phyloP scores from a whole-genome alignment of 345 rosid genomes.

The Anastatica hierochuntica region DNA sequence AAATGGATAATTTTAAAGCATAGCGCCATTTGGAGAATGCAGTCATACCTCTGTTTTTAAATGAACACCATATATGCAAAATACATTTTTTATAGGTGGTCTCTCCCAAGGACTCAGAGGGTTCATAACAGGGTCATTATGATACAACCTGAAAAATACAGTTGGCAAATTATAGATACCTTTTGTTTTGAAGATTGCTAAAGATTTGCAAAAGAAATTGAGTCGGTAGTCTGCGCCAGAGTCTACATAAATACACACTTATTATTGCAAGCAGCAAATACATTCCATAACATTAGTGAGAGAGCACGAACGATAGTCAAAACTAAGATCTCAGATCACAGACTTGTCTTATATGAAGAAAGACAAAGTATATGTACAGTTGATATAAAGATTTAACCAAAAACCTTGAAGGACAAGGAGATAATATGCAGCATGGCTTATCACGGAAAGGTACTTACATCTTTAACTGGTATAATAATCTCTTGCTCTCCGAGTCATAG shows the following conservation, averaged over 20 bases:
- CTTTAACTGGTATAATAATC: conserved; percentile 59
- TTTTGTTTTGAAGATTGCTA: too few species aligned
- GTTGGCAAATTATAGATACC: too few species aligned
- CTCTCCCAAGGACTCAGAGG: conserved; percentile 98
- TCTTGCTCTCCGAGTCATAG: conserved; percentile 92
- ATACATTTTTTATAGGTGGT: conserved; percentile 90
- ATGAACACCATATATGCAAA: conserved; percentile 90
- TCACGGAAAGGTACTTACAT: conserved; percentile 38
- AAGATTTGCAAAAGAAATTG: too few species aligned
- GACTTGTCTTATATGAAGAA: neutral
- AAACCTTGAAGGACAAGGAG: too few species aligned
- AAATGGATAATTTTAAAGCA: too few species aligned
- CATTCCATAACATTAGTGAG: too few species aligned
- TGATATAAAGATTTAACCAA: neutral
- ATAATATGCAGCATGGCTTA: neutral
- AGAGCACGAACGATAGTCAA: too few species aligned
- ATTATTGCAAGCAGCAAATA: neutral
- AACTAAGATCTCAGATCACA: neutral
- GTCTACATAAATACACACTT: too few species aligned
- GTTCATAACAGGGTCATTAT: conserved; percentile 74
- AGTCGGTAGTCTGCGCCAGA: neutral
- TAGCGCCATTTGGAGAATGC: conserved; percentile 6
- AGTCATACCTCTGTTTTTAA: conserved; percentile 76
- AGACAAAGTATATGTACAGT: neutral
- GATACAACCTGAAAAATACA: conserved; percentile 77